Base-by-base conservation (phyloP, 148 eudicot genomes). In the Polygonum maritimum region DNA sequence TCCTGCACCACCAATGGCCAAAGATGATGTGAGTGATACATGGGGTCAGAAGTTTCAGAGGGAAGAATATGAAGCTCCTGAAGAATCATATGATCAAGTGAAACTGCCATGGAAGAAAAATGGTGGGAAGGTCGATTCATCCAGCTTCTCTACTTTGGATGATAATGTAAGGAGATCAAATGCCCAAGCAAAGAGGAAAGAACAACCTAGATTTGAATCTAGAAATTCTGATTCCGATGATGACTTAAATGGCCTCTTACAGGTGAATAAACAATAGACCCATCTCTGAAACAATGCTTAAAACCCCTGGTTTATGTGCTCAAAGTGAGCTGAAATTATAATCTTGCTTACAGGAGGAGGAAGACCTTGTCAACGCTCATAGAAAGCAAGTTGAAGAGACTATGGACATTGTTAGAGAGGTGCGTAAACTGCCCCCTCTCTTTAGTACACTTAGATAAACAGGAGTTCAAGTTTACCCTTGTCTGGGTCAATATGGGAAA, bases 301-400 rank as follows among this genome's bases (percentile, higher is more conserved):
- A 31, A 38, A 76, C 44, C 48, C 48, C 2, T 36, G 33, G 45
- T 57, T 41, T 75, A 39, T 63, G 69, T 71, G 48, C 51, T 49
- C 33, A 60, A 48, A 51, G 33, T 31, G 47, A 7, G 4, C 16
- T 76, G 26, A 36, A 36, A 36, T 44, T 76, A 31, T 40, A 15
- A 3, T 49, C n/a, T 72, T 18, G 31, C 71, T 40, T 55, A 69
- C 85, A 95, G 99, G 99, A 95, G 81, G 99, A 95, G 86, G 99
- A 95, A 84, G 99, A 95, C 83, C 96, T 95, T 85, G 97, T 95
- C 48, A 88, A 81, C 82, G 97, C 97, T 73, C 99, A 95, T 78
- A 82, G 99, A 75, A 95, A 81, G 82, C 99, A 90, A 84, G 99
- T 95, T 75, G 99, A 95, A 85, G 94, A 92, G 79, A 95, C 99